phyloP scores from a whole-genome alignment of 257 asterid species.

The Galeopsis tetrahit region DNA sequence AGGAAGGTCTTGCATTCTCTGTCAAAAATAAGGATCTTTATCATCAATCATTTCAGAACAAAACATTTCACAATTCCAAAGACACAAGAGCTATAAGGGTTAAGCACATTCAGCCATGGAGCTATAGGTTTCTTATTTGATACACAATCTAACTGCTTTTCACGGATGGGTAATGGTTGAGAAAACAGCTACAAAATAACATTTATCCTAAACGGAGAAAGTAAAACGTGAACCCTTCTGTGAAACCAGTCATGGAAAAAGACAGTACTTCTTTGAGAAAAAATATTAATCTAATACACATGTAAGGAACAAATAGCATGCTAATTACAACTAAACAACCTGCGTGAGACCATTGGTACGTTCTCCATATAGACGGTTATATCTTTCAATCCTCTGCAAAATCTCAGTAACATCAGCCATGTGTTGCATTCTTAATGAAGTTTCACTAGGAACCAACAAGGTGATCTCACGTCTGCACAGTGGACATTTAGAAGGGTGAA shows the following conservation, averaged over 20 bases:
- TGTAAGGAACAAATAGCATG: constrained; percentile 4
- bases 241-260: constrained; percentile 3
- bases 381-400: constrained; percentile 66
- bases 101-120: constrained; percentile 3
- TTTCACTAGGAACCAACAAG: constrained; percentile 81
- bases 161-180: background rate
- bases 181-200: background rate
- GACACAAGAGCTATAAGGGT: background rate
- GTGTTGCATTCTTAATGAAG: constrained; percentile 53
- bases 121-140: constrained; percentile 10
- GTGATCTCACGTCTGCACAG: constrained; percentile 89
- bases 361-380: constrained; percentile 77
- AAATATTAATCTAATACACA: constrained; percentile 18
- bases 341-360: constrained; percentile 61
- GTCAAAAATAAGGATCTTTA: constrained; percentile 40
- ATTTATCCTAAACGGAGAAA: background rate
- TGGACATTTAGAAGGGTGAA: constrained; percentile 88
- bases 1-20: constrained; percentile 96
- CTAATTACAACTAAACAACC: constrained; percentile 48
- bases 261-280: constrained; percentile 10
- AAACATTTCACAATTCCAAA: background rate
- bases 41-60: constrained; percentile 33
- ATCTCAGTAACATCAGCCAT: constrained; percentile 54
- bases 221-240: constrained; percentile 11
- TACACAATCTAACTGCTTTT: constrained; percentile 13